These are phyloP conservation scores for Epithele typhae DNA, from an alignment of 768 basidiomycete species.

Conservation along the genomic window DNA sequence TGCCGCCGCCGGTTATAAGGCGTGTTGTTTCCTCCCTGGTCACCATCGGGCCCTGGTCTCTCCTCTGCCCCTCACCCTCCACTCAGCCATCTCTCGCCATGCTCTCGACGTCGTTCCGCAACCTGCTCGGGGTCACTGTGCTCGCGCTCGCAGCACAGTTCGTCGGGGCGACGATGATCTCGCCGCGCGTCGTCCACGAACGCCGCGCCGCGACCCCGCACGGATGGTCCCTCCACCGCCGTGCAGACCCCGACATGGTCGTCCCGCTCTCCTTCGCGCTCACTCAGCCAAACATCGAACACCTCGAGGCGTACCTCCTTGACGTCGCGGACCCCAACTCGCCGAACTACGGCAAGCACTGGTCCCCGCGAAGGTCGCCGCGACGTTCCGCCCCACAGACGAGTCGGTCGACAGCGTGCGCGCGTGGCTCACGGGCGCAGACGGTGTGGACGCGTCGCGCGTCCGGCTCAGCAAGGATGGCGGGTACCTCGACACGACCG, in stretches of 20 bases:
- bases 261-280: conserved; percentile 47
- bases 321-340: conserved; percentile 49
- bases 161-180: too few species aligned
- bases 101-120: too few species aligned
- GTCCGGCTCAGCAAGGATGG: conserved; percentile 35
- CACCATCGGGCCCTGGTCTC: too few species aligned
- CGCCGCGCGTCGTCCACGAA: too few species aligned
- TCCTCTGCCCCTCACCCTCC: too few species aligned
- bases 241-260: conserved; percentile 28
- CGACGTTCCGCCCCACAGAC: conserved; percentile 39
- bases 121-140: too few species aligned
- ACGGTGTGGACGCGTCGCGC: conserved; percentile 35
- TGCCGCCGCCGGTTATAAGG: too few species aligned
- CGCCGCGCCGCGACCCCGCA: background rate
- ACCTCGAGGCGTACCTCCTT: conserved; percentile 39
- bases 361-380: conserved; percentile 38
- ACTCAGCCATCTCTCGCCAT: too few species aligned
- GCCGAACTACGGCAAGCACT: conserved; percentile 46
- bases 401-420: conserved; percentile 38
- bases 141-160: too few species aligned
- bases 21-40: too few species aligned
- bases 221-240: conserved; percentile 37
- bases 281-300: conserved; percentile 39
- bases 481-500: conserved; percentile 39
- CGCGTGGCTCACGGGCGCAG: conserved; percentile 36